These are phyloP conservation scores for Gigaspora rosea DNA, from an alignment of 192 early-diverging fungal species.

Conservation along the genomic window DNA sequence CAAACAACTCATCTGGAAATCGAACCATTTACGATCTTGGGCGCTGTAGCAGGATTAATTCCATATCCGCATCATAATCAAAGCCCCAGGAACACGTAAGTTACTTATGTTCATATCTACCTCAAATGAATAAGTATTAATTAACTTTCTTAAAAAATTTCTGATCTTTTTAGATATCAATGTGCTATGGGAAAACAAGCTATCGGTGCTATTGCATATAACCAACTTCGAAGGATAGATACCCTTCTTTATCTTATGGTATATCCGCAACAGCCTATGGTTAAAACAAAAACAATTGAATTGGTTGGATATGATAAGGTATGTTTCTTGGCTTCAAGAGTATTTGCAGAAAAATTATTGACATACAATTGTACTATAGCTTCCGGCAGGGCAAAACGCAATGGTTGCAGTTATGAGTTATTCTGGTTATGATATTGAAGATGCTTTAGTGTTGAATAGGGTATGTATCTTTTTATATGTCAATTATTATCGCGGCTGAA, in stretches of 20 bases:
- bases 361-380: slow-evolving; percentile 30
- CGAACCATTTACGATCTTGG: slow-evolving; percentile 92
- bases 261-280: slow-evolving; percentile 98
- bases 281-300: slow-evolving; percentile 96
- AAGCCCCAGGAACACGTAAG: slow-evolving; percentile 88
- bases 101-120: neutral
- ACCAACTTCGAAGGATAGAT: slow-evolving; percentile 93
- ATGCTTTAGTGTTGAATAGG: slow-evolving; percentile 57
- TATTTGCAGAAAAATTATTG: neutral
- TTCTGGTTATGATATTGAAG: slow-evolving; percentile 98
- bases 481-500: too few relatives aligned
- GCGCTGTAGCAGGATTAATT: slow-evolving; percentile 96
- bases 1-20: slow-evolving; percentile 96
- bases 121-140: neutral
- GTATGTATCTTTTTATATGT: neutral
- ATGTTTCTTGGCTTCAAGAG: slow-evolving; percentile 33
- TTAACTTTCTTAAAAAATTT: neutral
- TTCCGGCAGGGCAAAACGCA: slow-evolving; percentile 86
- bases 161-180: slow-evolving; percentile 64
- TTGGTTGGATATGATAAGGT: slow-evolving; percentile 95
- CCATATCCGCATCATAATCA: slow-evolving; percentile 99
- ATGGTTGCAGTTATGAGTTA: slow-evolving; percentile 97
- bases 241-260: slow-evolving; percentile 94
- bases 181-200: slow-evolving; percentile 99
- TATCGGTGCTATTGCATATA: slow-evolving; percentile 95